Conservation (phyloP, 352 stramenopile genomes). For the Phytophthora pinifolia region DNA sequence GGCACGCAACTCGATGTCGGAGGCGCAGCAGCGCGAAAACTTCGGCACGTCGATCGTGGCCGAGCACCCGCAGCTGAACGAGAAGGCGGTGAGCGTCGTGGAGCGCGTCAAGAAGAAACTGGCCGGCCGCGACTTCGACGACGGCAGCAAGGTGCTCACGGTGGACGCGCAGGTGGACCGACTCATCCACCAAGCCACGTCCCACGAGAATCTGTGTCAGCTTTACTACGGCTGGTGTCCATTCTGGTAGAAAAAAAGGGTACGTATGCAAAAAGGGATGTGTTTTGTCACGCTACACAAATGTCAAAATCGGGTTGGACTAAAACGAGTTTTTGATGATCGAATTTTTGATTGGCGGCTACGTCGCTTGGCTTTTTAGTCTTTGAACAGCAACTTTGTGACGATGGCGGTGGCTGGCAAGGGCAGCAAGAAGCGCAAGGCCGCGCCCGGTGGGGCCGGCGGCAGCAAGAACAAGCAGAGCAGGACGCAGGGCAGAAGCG, state of each 20-base stretch:
- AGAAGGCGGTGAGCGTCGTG: constrained; percentile 95
- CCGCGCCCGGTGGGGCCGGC: constrained; percentile 15
- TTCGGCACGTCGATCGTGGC: constrained; percentile 53
- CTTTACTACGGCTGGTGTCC: constrained; percentile 99
- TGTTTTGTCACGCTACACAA: constrained; percentile 9
- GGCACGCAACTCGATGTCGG: constrained; percentile 64
- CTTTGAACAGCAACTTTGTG: constrained; percentile 12
- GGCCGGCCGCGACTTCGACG: constrained; percentile 96
- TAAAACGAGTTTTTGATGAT: background rate
- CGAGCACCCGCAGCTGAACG: constrained; percentile 82
- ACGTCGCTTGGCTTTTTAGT: constrained; percentile 11
- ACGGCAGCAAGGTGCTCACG: constrained; percentile 74
- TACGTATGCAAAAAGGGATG: constrained; percentile 3
- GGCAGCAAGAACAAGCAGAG: constrained; percentile 38
- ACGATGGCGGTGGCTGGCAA: constrained; percentile 32
- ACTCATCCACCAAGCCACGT: constrained; percentile 98
- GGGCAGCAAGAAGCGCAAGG: constrained; percentile 46
- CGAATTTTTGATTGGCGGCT: constrained; percentile 22
- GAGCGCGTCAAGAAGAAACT: constrained; percentile 99
- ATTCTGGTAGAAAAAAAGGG: constrained; percentile 78
- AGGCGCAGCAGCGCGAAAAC: constrained; percentile 51
- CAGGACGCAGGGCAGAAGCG: constrained; percentile 32
- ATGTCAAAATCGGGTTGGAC: background rate
- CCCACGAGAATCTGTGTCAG: constrained; percentile 98
- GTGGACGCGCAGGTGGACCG: constrained; percentile 96